Base-by-base conservation (phyloP, 2,329 filamentous ascomycete species). In the Fusarium sp. region DNA sequence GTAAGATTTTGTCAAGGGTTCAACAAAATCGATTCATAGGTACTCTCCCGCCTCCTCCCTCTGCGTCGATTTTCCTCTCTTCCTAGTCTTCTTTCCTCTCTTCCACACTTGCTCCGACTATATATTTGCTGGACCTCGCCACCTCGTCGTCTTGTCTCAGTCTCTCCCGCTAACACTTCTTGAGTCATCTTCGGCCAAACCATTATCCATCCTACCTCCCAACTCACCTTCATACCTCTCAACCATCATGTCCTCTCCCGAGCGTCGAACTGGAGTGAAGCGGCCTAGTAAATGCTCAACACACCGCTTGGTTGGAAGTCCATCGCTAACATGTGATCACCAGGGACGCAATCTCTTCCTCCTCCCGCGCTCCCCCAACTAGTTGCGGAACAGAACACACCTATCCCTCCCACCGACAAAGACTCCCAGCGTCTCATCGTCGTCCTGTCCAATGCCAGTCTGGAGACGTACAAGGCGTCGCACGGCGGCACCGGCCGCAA, bases 401-500 rank as follows among this genome's bases (percentile, higher is more conserved):
- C 96, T 29, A 98, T 99, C 74, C 86, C 95, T 12, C 86, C 92
- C 17, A 92, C 89, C 77, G 96, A 99, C 84, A 98, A 98, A 84
- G 93, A 97, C 83, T 93, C 94, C 16, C 92, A 96, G 83, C 90
- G 96, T 66, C 87, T 99, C 75, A 98, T 99, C 75, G 96, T 99
- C 63, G 95, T 99, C 44, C 90, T 99, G 58, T 98, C 95, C 75
- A 97, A 98, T 88, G 96, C 96, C 72, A 98, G 95, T 79, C 91
- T 99, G 76, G 96, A 99, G 84, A 99, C 96, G 1, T 98, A 98
- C 88, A 97, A 97, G 82, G 94, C 96, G 1, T 93, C 94, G 22
- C 92, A 94, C 75, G 92, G 92, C 69, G 90, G 92, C 82, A 88
- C 80, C 83, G 90, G 81, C 85, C 92, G 85, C 84, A 91, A 82